These are phyloP conservation scores for Huntiella abstrusa DNA, from an alignment of 2,329 filamentous ascomycete genomes.

Conservation along the genomic window DNA sequence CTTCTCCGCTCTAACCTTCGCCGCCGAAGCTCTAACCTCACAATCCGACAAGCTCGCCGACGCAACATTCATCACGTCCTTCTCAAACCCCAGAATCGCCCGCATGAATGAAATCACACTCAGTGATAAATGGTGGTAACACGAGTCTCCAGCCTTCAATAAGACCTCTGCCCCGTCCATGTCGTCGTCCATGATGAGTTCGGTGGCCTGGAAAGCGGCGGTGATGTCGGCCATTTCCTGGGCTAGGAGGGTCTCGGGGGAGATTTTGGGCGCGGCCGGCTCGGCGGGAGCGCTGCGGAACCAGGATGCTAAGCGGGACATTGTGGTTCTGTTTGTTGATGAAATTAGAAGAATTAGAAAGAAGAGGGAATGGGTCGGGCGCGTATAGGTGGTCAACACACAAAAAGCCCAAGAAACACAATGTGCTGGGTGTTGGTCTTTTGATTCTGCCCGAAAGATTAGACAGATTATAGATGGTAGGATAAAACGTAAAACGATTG, in stretches of 20 bases:
- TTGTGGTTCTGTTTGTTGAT: conserved; percentile 14
- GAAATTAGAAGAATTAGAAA: not conserved
- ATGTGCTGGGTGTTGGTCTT: no score
- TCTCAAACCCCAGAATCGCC: conserved; percentile 78
- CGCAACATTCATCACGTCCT: conserved; percentile 75
- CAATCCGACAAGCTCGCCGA: conserved; percentile 51
- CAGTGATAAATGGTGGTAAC: conserved; percentile 74
- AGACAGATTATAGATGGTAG: no score
- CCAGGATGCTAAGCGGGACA: conserved; percentile 33
- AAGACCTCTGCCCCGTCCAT: conserved; percentile 64
- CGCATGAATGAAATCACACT: conserved; percentile 71
- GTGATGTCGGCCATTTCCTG: conserved; percentile 35
- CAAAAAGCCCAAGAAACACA: no score
- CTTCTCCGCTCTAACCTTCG: conserved; percentile 57
- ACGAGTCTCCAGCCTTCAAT: conserved; percentile 49
- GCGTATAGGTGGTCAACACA: no score
- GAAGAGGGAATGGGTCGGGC: no score
- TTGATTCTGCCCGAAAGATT: no score
- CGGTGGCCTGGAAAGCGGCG: conserved; percentile 44
- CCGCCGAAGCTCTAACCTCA: conserved; percentile 56
- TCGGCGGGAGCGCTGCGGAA: conserved; percentile 26
- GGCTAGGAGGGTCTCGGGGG: conserved; percentile 17
- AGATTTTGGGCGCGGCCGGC: not conserved
- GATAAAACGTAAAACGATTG: no score
- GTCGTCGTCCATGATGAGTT: conserved; percentile 74